Conservation (phyloP, 2,329 filamentous ascomycete species). For the Cladosporium sp. region DNA sequence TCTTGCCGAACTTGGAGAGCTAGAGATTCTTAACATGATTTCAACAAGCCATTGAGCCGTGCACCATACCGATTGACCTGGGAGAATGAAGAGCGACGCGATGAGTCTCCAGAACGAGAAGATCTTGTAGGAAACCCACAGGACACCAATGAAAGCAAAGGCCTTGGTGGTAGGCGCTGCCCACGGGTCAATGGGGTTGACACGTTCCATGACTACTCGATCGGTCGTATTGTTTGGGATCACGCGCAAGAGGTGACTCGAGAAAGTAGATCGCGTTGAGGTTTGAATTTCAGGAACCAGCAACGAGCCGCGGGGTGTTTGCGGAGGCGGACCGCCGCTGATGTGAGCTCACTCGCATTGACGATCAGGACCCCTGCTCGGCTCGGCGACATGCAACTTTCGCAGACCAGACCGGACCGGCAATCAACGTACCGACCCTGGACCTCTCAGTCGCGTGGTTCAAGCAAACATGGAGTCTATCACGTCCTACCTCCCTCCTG, state of each 20-base stretch:
- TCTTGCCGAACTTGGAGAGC: slow-evolving; percentile 85
- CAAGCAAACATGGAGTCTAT: slow-evolving; percentile 15
- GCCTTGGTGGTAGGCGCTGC: slow-evolving; percentile 28
- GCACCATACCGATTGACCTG: slow-evolving; percentile 40
- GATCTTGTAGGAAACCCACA: slow-evolving; percentile 34
- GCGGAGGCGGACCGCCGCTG: background rate
- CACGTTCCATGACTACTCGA: slow-evolving; percentile 8
- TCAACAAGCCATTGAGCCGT: background rate
- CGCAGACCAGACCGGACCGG: no score
- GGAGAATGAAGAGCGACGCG: slow-evolving; percentile 44
- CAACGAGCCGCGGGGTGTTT: background rate
- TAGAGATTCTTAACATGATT: slow-evolving; percentile 30
- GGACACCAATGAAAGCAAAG: slow-evolving; percentile 32
- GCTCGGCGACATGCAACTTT: no score
- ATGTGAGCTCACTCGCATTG: no score
- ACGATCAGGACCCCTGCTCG: no score
- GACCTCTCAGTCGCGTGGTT: background rate
- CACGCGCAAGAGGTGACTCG: background rate
- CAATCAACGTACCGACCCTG: background rate
- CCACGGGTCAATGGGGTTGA: slow-evolving; percentile 21
- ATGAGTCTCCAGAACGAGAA: slow-evolving; percentile 43
- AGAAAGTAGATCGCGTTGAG: background rate
- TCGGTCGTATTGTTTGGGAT: background rate
- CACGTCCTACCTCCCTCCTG: slow-evolving; percentile 37
- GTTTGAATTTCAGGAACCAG: background rate